A percentile compares a stretch with the other conserved stretches of the same genome.
These are phyloP conservation scores for Podospora comata DNA, from an alignment of 495 filamentous ascomycete genomes.

Conservation along the genomic window DNA sequence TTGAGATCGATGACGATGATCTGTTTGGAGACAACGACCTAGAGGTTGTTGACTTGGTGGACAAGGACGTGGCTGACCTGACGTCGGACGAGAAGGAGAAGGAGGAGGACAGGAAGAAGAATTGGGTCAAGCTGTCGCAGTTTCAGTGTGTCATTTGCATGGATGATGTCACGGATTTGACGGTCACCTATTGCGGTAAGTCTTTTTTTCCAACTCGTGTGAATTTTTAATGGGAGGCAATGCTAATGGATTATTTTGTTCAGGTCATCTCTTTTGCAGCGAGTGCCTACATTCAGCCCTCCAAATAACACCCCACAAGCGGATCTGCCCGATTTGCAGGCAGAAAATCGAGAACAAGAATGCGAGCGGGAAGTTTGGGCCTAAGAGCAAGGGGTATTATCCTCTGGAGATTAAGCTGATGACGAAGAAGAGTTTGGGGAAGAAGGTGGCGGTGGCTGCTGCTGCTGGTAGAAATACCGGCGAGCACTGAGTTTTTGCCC, in stretches of 20 bases:
- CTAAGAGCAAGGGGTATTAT: conserved; percentile 46
- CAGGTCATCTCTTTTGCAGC: conserved; percentile 85
- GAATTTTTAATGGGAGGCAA: neutral
- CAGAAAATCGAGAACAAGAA: conserved; percentile 55
- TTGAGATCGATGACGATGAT: conserved; percentile 32
- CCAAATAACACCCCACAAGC: conserved; percentile 52
- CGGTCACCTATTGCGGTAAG: conserved; percentile 81
- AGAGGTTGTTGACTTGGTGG: conserved; percentile 53
- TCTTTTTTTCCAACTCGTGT: neutral
- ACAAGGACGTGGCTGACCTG: conserved; percentile 53
- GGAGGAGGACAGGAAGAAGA: conserved; percentile 48
- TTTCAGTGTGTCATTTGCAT: conserved; percentile 83
- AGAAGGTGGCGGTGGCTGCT: neutral
- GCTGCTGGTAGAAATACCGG: neutral
- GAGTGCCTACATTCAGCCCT: conserved; percentile 75
- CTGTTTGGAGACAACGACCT: conserved; percentile 18
- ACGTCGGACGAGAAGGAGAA: conserved; percentile 62
- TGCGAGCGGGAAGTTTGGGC: conserved; percentile 34
- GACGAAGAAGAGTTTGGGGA: conserved; percentile 48
- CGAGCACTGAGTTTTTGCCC: neutral
- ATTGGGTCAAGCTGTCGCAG: conserved; percentile 51
- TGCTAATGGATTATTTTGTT: neutral
- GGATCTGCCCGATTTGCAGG: conserved; percentile 53
- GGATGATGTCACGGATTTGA: conserved; percentile 69
- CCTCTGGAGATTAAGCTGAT: conserved; percentile 61